A percentile compares a stretch with the other conserved stretches of the same genome.
phyloP scores from a whole-genome alignment of 2,329 filamentous ascomycete genomes.

The Endoconidiophora laricicola region DNA sequence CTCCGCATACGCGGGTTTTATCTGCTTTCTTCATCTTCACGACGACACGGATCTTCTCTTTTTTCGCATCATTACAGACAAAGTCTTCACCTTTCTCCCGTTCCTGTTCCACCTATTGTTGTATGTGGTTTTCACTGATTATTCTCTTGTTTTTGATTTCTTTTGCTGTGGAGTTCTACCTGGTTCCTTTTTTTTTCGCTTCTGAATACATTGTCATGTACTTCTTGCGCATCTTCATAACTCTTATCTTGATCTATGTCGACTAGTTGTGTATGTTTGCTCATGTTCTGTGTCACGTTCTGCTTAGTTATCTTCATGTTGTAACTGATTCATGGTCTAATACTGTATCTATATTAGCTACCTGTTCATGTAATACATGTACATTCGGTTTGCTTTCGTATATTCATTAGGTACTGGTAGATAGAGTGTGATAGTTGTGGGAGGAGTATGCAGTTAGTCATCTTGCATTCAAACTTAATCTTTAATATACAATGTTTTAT shows the following conservation, averaged over 20 bases:
- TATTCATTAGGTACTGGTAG: not conserved
- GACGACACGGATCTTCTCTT: constrained; percentile 1
- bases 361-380: too few relatives aligned
- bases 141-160: not conserved
- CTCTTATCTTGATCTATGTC: not conserved
- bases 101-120: not conserved
- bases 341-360: too few relatives aligned
- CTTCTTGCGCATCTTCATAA: constrained; percentile 9
- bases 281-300: not conserved
- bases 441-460: too few relatives aligned
- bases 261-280: not conserved
- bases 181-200: constrained; percentile 1
- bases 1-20: too few relatives aligned
- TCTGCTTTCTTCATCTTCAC: not conserved
- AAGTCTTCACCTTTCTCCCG: not conserved
- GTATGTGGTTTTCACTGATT: not conserved
- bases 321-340: too few relatives aligned
- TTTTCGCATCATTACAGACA: not conserved
- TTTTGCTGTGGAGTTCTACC: not conserved
- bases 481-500: too few relatives aligned
- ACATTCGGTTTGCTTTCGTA: too few relatives aligned
- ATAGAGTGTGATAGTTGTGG: too few relatives aligned
- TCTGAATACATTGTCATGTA: constrained; percentile 12
- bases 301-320: too few relatives aligned
- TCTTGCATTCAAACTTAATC: too few relatives aligned